Conservation (phyloP, 257 asterid genomes). For the Ocimum tenuiflorum region DNA sequence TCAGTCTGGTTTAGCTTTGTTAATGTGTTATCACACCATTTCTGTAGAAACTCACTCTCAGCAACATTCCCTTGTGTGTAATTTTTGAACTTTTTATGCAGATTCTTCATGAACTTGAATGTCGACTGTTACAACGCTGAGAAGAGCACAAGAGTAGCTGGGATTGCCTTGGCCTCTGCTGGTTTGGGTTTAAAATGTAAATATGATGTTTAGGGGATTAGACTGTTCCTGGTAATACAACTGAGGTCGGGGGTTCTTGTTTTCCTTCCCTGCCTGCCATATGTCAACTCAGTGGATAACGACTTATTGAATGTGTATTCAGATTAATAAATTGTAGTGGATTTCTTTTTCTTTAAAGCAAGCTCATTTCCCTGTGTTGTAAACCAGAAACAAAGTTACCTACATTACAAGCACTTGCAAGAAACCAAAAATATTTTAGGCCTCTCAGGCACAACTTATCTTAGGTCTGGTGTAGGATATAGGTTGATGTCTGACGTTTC, state of each 20-base stretch:
- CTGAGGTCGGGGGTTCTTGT: not conserved
- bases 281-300: not conserved
- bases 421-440: no score
- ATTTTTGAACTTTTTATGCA: conserved; percentile 2
- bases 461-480: no score
- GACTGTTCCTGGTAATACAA: not conserved
- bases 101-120: conserved; percentile 6
- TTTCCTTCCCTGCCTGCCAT: not conserved
- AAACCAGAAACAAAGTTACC: no score
- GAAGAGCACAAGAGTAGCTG: conserved; percentile 13
- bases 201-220: conserved; percentile 20
- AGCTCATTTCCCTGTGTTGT: not conserved
- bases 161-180: conserved; percentile 4
- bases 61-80: not conserved
- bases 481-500: no score
- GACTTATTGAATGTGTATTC: not conserved
- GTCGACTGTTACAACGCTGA: not conserved
- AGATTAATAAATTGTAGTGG: not conserved
- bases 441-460: no score
- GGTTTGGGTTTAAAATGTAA: conserved; percentile 23
- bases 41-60: not conserved
- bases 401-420: no score
- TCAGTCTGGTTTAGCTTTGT: not conserved
- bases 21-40: not conserved
- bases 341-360: not conserved